Evolutionary conservation across 176 grass and related monocot genomes (phyloP).

Genomic region (Pontederia paniculata): DNA sequence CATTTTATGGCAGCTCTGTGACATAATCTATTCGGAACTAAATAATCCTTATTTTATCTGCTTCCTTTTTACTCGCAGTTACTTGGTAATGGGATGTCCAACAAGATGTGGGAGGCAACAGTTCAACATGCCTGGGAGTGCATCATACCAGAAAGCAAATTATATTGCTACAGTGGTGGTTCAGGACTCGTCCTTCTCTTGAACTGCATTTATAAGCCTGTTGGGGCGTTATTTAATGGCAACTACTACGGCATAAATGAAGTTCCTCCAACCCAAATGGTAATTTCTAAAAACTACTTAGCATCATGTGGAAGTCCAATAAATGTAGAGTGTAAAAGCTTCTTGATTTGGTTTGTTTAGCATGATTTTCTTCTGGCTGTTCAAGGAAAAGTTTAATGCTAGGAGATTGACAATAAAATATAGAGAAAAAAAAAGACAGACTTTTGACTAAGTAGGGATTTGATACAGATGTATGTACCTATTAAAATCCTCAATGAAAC

Average conservation of each 20-base stretch:
- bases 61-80: conserved; percentile 25
- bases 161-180: conserved; percentile 53
- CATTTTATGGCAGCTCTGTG: not conserved
- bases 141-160: conserved; percentile 36
- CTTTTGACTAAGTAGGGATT: no score
- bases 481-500: no score
- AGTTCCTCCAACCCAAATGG: conserved; percentile 45
- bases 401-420: no score
- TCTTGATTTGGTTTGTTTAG: not conserved
- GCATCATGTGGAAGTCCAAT: not conserved
- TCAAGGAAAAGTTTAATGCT: no score
- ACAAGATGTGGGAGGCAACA: conserved; percentile 80
- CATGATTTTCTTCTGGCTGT: no score
- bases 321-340: not conserved
- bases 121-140: conserved; percentile 64
- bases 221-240: conserved; percentile 36
- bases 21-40: not conserved
- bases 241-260: conserved; percentile 39
- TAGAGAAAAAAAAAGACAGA: no score
- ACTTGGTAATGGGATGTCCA: conserved; percentile 72
- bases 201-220: conserved; percentile 44
- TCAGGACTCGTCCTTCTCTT: conserved; percentile 49
- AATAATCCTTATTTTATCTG: not conserved
- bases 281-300: not conserved
- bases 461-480: no score